Evolutionary conservation across 805 yeast genomes (phyloP), one percentile per base, ranked within the genome.

Genomic region (Candida cerambycidarum): DNA sequence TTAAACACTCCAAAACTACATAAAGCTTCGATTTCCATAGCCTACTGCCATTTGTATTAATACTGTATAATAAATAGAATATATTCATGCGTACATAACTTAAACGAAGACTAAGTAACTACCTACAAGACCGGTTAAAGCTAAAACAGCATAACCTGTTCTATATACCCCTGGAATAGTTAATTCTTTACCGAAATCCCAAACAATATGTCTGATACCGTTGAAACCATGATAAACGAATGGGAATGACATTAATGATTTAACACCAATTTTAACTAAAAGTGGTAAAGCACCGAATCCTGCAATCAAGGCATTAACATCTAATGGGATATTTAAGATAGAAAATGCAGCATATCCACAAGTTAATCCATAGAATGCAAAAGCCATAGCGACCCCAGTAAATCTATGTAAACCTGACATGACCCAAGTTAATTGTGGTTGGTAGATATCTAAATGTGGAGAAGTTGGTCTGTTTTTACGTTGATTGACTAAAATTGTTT

Each of bases 141-240:
- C 97, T 44, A 89, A 63, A 14, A 89, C 96, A 37, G 79, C 71
- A 68, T 88, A 87, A 50, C 97, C 98, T 28, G 97, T 89, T 69
- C 84, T 80, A 80, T 86, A 85, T 44, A 93, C 97, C 54, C 96
- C 97, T 60, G 84, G 80, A 54, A 87, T 59, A 48, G 89, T 78
- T 61, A 92, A 76, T 65, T 84, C 86, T 53, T 71, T 74, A 63
- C 96, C 96, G 41, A 81, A 63, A 65, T 93, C 99, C 99, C 99
- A 93, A 43, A 87, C 60, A 66, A 92, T 71, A 65, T 93, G 99
- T 78, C 99, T 88, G 50, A 92, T 47, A 56, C 98, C 97, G 63
- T 90, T 89, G 62, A 75, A 79, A 36, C 78, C 58, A 68, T 93
- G 99, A 84, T 79, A 89, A 23, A 85, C 85, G 66, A 93, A 89